Percentiles rank a stretch among this genome's conserved stretches.
Evolutionary conservation across 139 green algal genomes (phyloP).

Genomic region (Closterium sp.): DNA sequence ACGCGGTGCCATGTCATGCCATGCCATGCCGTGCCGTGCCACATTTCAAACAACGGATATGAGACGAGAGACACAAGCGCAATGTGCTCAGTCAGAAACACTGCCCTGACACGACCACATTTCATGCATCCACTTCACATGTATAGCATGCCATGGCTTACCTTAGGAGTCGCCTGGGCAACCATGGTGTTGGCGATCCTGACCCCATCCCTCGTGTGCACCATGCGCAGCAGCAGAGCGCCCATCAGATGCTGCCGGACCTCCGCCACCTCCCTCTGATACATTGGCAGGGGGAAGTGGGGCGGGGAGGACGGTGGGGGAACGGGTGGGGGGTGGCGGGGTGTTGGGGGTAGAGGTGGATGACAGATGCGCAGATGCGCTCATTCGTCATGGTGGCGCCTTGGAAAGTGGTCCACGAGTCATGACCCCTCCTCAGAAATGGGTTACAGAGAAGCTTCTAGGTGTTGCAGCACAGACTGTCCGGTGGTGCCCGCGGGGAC

Average conservation of each 20-base stretch:
- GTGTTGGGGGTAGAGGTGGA: too few relatives aligned
- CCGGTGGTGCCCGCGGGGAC: too few relatives aligned
- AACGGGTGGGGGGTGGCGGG: too few relatives aligned
- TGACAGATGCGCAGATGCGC: too few relatives aligned
- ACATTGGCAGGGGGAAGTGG: background rate
- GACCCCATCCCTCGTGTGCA: constrained; percentile 57
- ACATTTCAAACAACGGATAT: background rate
- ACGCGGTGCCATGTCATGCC: background rate
- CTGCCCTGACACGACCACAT: too few relatives aligned
- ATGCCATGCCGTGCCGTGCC: background rate
- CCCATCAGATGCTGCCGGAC: constrained; percentile 46
- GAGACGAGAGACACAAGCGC: background rate
- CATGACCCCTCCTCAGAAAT: too few relatives aligned
- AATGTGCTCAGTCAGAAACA: too few relatives aligned
- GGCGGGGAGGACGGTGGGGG: too few relatives aligned
- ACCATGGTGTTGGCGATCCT: background rate
- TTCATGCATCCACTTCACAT: background rate
- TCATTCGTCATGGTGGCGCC: too few relatives aligned
- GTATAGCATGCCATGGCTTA: background rate
- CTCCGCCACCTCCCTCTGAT: constrained; percentile 40
- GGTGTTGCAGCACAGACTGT: too few relatives aligned
- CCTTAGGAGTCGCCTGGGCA: background rate
- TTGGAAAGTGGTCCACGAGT: too few relatives aligned
- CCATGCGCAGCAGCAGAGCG: constrained; percentile 53
- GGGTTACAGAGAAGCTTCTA: too few relatives aligned